Base-by-base conservation (phyloP, 257 asterid genomes). In the Euphrasia confusa region DNA sequence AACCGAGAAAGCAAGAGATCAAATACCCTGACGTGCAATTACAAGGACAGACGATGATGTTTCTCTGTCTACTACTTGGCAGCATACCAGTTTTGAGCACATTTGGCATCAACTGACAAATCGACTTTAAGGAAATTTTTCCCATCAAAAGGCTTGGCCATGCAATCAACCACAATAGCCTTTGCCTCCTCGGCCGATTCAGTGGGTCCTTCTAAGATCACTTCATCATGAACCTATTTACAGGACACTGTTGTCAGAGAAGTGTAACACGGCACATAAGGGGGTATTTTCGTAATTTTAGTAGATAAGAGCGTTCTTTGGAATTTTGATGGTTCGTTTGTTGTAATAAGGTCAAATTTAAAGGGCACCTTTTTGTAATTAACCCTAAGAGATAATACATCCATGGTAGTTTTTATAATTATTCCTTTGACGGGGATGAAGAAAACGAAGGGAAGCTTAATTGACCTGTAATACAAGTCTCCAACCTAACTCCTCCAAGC, bases 31-130 rank as follows among this genome's bases (percentile, higher is more conserved):
- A 26, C 40, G 11, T n/a, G 48, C 60, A 54, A 35, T 24, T 17
- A 10, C 10, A 57, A 27, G 13, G 24, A 33, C 13, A 27, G 12
- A 10, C 10, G 47, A 44, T 5, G 27, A 10, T 8, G 5, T 40
- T 40, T 18, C 27, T 53, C 44, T 24, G 18, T 37, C 61, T 91
- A 86, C 88, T 89, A 92, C 88, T 89, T 92, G 74, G 95, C 99
- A 57, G 89, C 66, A 71, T 92, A 89, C 99, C 99, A 92, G 78
- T 81, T 86, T 67, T 80, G 74, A 13, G 95, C 99, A 66, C 86
- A 92, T 77, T 92, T 92, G 33, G 99, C 97, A 76, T 92, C 99
- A 54, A 92, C 99, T 7, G 96, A 76, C 39, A 92, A 77, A 77
- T 56, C 99, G 26, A 92, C 99, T 71, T 77, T 81, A 30, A 92